Conservation (phyloP, 148 eudicot species). For the Vaccinium corymbosum region DNA sequence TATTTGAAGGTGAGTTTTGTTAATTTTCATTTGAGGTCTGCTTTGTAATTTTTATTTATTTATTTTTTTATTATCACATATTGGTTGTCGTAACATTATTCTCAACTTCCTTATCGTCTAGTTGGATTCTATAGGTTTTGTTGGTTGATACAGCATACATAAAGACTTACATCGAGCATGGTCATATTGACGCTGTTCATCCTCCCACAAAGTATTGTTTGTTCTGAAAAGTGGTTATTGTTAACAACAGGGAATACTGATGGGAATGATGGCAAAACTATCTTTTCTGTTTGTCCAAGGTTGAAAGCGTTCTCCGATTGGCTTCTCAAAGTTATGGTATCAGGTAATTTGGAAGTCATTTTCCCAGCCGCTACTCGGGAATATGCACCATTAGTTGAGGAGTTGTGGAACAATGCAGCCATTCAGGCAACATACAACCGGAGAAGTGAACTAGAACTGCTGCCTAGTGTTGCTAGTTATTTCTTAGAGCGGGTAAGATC, state of each 20-base stretch:
- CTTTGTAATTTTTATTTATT: neutral
- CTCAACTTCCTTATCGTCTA: conserved; percentile 4
- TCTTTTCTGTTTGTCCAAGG: conserved; percentile 72
- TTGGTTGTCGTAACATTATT: neutral
- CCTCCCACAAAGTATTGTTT: neutral
- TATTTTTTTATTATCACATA: neutral
- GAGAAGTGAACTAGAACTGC: conserved; percentile 73
- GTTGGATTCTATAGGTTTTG: conserved; percentile 5
- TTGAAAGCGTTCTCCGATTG: conserved; percentile 92
- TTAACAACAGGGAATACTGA: conserved; percentile 30
- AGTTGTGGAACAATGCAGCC: conserved; percentile 74
- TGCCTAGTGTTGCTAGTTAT: conserved; percentile 72
- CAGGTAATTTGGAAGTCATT: conserved; percentile 73
- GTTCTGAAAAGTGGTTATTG: conserved; percentile 8
- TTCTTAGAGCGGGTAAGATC: conserved; percentile 83
- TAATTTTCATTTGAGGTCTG: neutral
- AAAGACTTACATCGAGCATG: neutral
- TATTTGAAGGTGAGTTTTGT: neutral
- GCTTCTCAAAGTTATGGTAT: conserved; percentile 87
- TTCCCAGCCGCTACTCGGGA: conserved; percentile 98
- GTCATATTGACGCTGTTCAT: neutral
- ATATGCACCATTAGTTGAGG: conserved; percentile 90
- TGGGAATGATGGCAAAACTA: conserved; percentile 36
- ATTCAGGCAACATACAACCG: conserved; percentile 80
- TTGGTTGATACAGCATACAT: neutral